phyloP scores from a whole-genome alignment of 1,284 basidiomycete genomes.

The Mycosarcoma maydis region DNA sequence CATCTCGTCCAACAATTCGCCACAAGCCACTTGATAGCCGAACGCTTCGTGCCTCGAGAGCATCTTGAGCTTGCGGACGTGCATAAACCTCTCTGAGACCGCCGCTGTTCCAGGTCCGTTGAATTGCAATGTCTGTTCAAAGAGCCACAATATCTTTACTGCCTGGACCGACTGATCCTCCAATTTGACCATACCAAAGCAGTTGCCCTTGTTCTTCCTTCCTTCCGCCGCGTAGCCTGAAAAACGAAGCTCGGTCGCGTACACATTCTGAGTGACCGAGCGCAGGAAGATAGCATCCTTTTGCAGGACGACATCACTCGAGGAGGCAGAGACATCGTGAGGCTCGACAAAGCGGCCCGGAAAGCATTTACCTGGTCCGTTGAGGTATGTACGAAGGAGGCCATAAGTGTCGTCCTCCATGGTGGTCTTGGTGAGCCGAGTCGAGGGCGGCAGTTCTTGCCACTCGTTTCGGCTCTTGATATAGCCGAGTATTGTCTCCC shows the following conservation, averaged over 20 bases:
- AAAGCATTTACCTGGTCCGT: background rate
- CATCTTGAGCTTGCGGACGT: constrained; percentile 2
- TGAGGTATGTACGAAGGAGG: background rate
- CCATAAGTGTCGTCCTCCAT: background rate
- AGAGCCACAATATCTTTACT: background rate
- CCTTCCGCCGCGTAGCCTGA: background rate
- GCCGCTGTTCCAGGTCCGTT: background rate
- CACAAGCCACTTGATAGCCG: background rate
- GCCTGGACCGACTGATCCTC: background rate
- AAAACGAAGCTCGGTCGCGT: background rate
- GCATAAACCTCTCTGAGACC: background rate
- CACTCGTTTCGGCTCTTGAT: background rate
- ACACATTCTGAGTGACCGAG: background rate
- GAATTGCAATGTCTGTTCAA: background rate
- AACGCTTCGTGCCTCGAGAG: background rate
- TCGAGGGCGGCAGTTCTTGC: too few species aligned
- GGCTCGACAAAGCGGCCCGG: too few species aligned
- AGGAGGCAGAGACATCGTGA: too few species aligned
- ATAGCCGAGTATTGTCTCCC: background rate
- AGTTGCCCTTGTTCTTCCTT: background rate
- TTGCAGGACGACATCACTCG: too few species aligned
- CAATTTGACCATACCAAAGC: background rate
- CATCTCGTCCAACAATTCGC: background rate
- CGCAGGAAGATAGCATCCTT: background rate
- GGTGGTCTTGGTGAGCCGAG: background rate